Evolutionary conservation across 495 filamentous ascomycete species (phyloP).

Genomic region (Podospora conica): DNA sequence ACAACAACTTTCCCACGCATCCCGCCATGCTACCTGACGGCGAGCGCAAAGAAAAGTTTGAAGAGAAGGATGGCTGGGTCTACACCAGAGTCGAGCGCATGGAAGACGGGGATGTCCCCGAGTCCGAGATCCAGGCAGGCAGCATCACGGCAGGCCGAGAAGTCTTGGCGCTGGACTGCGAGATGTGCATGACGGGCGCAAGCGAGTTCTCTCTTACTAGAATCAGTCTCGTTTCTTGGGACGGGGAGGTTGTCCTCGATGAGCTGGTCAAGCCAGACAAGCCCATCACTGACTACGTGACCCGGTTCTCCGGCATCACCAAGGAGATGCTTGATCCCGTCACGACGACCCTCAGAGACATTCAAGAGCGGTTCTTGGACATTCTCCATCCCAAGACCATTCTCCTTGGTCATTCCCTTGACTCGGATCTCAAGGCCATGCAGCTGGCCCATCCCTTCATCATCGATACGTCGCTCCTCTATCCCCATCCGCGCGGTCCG

Average conservation of each 20-base stretch:
- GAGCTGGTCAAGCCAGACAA: slow-evolving; percentile 84
- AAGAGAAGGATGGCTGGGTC: slow-evolving; percentile 68
- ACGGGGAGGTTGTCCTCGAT: slow-evolving; percentile 74
- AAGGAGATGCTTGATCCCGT: slow-evolving; percentile 70
- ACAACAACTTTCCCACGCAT: slow-evolving; percentile 76
- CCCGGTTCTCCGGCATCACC: slow-evolving; percentile 86
- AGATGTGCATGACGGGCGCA: slow-evolving; percentile 85
- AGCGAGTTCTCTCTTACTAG: slow-evolving; percentile 75
- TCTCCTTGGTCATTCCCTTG: slow-evolving; percentile 84
- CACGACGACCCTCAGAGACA: slow-evolving; percentile 76
- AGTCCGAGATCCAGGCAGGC: slow-evolving; percentile 66
- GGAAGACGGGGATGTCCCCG: slow-evolving; percentile 60
- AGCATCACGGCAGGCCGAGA: slow-evolving; percentile 77
- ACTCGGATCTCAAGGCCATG: slow-evolving; percentile 79
- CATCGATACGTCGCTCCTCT: slow-evolving; percentile 82
- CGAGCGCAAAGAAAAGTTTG: slow-evolving; percentile 39
- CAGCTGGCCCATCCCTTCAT: slow-evolving; percentile 86
- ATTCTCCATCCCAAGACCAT: slow-evolving; percentile 71
- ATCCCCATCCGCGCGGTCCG: slow-evolving; percentile 50
- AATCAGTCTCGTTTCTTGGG: slow-evolving; percentile 81
- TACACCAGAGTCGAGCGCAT: slow-evolving; percentile 63
- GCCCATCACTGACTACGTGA: slow-evolving; percentile 85
- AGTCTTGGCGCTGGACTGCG: slow-evolving; percentile 85
- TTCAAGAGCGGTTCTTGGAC: slow-evolving; percentile 68
- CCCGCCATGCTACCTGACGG: slow-evolving; percentile 53